A percentile compares a stretch with the other conserved stretches of the same genome.
Evolutionary conservation across 2,329 filamentous ascomycete genomes (phyloP).

Genomic region (Macrophomina tecta): DNA sequence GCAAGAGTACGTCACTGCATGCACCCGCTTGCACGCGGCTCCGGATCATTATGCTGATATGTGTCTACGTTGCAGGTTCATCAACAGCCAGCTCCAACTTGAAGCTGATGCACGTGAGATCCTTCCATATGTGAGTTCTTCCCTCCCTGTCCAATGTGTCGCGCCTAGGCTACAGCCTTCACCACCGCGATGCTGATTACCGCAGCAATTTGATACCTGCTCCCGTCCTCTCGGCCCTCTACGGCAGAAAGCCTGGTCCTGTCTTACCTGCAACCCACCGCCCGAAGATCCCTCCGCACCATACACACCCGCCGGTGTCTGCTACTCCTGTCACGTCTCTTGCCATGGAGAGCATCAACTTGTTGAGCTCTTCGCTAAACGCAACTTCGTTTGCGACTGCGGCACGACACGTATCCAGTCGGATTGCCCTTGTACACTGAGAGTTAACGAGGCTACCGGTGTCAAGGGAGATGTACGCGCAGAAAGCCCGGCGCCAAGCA

Average conservation of each 20-base stretch:
- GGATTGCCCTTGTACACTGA: conserved; percentile 75
- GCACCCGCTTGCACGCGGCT: neutral
- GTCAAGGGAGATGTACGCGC: conserved; percentile 78
- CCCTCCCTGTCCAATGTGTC: neutral
- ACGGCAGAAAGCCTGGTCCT: conserved; percentile 88
- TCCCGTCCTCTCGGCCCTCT: conserved; percentile 88
- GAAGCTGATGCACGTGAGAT: conserved; percentile 95
- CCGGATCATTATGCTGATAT: conserved; percentile 32
- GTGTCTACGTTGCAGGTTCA: conserved; percentile 65
- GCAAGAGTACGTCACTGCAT: conserved; percentile 46
- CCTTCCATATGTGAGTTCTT: conserved; percentile 79
- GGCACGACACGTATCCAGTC: conserved; percentile 80
- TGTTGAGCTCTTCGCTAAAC: conserved; percentile 94
- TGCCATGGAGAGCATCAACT: conserved; percentile 95
- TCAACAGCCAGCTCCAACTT: conserved; percentile 85
- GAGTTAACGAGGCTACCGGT: conserved; percentile 74
- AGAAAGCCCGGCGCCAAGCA: conserved; percentile 72
- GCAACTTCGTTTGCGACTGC: conserved; percentile 96
- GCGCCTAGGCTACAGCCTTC: conserved; percentile 21
- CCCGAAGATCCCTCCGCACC: conserved; percentile 67
- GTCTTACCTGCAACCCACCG: conserved; percentile 88
- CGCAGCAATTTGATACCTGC: conserved; percentile 88
- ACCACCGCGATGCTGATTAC: conserved; percentile 30
- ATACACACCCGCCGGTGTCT: conserved; percentile 80
- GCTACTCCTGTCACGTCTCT: conserved; percentile 95